Conservation (phyloP, 208 protist genomes). For the Acanthamoeba triangularis region DNA sequence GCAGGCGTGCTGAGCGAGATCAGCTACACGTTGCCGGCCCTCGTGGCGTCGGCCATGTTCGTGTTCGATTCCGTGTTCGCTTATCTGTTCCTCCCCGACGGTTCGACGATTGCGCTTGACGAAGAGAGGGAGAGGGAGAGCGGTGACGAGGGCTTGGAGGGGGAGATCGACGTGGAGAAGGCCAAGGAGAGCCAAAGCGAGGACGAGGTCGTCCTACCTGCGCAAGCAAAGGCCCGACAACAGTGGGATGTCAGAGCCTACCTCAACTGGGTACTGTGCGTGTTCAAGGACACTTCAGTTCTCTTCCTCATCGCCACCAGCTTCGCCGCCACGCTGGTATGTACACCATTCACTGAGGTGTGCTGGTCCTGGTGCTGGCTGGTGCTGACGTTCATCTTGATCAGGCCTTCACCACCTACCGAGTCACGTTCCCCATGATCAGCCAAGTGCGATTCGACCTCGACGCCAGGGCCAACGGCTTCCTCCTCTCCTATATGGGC, state of each 20-base stretch:
- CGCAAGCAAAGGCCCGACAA: background rate
- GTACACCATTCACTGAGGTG: background rate
- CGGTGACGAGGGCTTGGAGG: background rate
- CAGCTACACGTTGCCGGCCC: constrained; percentile 13
- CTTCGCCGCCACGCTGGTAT: background rate
- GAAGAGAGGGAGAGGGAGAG: background rate
- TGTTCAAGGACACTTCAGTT: background rate
- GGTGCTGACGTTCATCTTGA: background rate
- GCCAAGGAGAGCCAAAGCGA: constrained; percentile 45
- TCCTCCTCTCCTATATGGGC: constrained; percentile 63
- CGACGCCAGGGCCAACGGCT: constrained; percentile 12
- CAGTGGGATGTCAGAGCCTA: background rate
- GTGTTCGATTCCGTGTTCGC: background rate
- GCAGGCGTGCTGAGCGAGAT: constrained; percentile 19
- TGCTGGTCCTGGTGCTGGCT: too few relatives aligned
- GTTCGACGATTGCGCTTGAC: background rate
- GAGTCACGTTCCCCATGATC: constrained; percentile 32
- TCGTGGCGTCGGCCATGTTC: background rate
- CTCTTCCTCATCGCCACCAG: background rate
- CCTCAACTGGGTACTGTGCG: background rate
- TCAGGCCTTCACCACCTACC: constrained; percentile 56
- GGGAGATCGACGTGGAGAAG: background rate
- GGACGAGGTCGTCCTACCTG: background rate
- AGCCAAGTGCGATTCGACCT: constrained; percentile 46
- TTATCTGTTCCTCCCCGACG: constrained; percentile 39